Conservation (phyloP, 768 basidiomycete species). For the Amyloporia xantha region DNA sequence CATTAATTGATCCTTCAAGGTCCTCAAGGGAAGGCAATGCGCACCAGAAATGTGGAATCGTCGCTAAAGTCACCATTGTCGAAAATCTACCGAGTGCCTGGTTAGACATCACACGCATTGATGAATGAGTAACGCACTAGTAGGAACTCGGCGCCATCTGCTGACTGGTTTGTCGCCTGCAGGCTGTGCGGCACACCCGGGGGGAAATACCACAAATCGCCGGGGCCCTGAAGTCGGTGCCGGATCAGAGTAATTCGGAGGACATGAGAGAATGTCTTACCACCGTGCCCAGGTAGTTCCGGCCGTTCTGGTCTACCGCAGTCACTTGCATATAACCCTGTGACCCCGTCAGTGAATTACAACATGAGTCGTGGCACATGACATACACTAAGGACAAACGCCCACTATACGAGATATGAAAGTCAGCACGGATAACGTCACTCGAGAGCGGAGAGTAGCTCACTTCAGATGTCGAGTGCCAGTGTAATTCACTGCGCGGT, state of each 20-base stretch:
- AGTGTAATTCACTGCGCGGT: conserved; percentile 25
- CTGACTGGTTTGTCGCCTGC: conserved; percentile 37
- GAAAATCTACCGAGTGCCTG: conserved; percentile 26
- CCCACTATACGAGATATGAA: conserved; percentile 18
- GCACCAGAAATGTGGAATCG: conserved; percentile 40
- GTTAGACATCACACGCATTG: background rate
- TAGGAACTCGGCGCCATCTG: conserved; percentile 48
- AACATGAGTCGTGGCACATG: background rate
- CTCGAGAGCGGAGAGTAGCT: background rate
- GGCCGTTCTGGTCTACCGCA: conserved; percentile 42
- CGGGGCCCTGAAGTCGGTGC: conserved; percentile 26
- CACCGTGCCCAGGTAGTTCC: conserved; percentile 44
- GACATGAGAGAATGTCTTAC: conserved; percentile 8
- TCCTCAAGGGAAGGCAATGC: conserved; percentile 34
- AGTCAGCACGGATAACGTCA: background rate
- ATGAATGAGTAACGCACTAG: conserved; percentile 28
- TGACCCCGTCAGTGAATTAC: background rate
- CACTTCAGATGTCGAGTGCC: conserved; percentile 28
- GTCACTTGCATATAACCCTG: conserved; percentile 33
- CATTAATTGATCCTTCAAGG: too few species aligned
- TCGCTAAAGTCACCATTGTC: conserved; percentile 48
- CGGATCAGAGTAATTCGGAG: too few species aligned
- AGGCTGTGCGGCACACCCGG: conserved; percentile 49
- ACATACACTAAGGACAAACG: conserved; percentile 26
- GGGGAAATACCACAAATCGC: conserved; percentile 55